Conservation (phyloP, 1,139 yeast species). For the Ogataea hybrid region DNA sequence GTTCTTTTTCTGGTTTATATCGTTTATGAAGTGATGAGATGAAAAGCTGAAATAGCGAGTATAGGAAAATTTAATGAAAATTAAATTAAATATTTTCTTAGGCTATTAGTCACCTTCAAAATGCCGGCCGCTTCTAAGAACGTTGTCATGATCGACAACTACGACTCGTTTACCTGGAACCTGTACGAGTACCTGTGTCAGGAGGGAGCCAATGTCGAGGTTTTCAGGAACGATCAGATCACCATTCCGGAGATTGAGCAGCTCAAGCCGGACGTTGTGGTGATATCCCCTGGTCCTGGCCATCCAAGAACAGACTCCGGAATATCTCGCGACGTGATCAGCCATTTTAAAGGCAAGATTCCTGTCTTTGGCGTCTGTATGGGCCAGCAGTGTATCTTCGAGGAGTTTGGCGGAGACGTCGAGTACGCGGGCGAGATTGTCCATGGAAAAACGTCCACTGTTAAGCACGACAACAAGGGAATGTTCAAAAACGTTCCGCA, state of each 20-base stretch:
- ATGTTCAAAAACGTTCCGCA: slow-evolving; percentile 84
- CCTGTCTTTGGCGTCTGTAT: slow-evolving; percentile 96
- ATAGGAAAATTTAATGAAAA: background rate
- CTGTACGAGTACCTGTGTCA: slow-evolving; percentile 85
- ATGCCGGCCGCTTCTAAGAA: slow-evolving; percentile 20
- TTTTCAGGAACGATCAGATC: slow-evolving; percentile 81
- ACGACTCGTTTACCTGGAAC: slow-evolving; percentile 98
- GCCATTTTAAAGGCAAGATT: slow-evolving; percentile 72
- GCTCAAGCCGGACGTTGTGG: slow-evolving; percentile 71
- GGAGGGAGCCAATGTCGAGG: slow-evolving; percentile 84
- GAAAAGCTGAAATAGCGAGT: background rate
- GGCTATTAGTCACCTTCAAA: slow-evolving; percentile 2
- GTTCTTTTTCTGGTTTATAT: slow-evolving; percentile 19
- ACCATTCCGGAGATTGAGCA: slow-evolving; percentile 64
- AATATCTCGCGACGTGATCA: slow-evolving; percentile 68
- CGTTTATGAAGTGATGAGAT: slow-evolving; percentile 14
- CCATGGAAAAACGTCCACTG: slow-evolving; percentile 92
- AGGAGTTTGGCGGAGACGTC: slow-evolving; percentile 91
- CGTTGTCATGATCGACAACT: slow-evolving; percentile 89
- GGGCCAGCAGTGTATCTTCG: slow-evolving; percentile 97
- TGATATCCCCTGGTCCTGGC: slow-evolving; percentile 97
- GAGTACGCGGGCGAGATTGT: slow-evolving; percentile 94
- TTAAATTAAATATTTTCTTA: background rate
- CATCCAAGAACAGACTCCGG: slow-evolving; percentile 91
- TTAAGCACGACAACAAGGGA: slow-evolving; percentile 85